Percentiles rank a stretch among this genome's conserved stretches.
Conservation (phyloP, 2,329 filamentous ascomycete genomes). For the Talaromyces albobiverticillius region DNA sequence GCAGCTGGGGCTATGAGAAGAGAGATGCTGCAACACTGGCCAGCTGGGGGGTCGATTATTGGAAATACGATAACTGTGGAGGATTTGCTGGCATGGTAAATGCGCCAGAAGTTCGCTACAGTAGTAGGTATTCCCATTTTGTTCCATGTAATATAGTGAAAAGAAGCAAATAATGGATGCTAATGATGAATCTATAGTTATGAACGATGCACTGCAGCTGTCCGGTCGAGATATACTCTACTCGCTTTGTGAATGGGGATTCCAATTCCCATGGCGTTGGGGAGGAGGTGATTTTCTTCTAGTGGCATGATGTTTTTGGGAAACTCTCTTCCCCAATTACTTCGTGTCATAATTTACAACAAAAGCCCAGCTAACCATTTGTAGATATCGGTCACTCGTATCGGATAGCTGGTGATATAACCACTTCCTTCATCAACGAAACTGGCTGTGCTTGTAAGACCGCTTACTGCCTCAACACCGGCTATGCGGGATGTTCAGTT, state of each 20-base stretch:
- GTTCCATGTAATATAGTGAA: no score
- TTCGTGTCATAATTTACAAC: neutral
- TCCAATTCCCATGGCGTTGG: constrained; percentile 46
- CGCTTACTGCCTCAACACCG: constrained; percentile 32
- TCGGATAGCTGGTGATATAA: constrained; percentile 28
- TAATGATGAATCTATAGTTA: constrained; percentile 23
- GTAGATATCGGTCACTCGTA: constrained; percentile 21
- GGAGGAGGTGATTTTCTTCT: constrained; percentile 29
- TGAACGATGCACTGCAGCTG: constrained; percentile 46
- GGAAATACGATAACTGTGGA: constrained; percentile 55
- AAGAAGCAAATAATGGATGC: no score
- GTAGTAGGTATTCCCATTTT: neutral
- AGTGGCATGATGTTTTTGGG: neutral
- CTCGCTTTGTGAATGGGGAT: constrained; percentile 51
- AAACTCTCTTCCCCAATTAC: neutral
- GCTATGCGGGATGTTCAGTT: constrained; percentile 27
- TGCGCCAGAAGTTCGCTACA: constrained; percentile 38
- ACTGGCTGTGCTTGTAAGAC: constrained; percentile 20
- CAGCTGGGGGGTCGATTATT: constrained; percentile 55
- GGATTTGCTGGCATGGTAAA: constrained; percentile 19
- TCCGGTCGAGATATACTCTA: constrained; percentile 46
- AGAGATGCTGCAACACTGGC: constrained; percentile 56
- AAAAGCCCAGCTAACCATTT: neutral
- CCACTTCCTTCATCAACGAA: constrained; percentile 19
- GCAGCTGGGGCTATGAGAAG: constrained; percentile 45